Evolutionary conservation across 495 filamentous ascomycete genomes (phyloP).

Genomic region (Chaetomium fimeti): DNA sequence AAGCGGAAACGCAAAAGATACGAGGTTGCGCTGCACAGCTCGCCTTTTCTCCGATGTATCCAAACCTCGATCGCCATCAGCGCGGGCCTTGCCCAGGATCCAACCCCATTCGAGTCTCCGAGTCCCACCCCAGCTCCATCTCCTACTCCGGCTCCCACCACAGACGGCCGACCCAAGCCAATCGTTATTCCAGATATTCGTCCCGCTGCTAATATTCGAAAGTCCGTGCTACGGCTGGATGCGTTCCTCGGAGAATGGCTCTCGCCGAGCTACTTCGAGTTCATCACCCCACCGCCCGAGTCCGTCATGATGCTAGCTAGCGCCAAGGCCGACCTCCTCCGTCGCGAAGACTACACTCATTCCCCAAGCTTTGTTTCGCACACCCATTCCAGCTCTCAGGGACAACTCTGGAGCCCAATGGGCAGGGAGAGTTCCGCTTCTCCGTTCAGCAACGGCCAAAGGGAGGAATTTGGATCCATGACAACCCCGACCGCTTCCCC

Average conservation of each 20-base stretch:
- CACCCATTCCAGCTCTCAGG: conserved; percentile 34
- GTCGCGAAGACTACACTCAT: conserved; percentile 61
- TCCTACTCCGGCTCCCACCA: conserved; percentile 3
- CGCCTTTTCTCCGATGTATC: conserved; percentile 87
- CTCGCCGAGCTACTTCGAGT: conserved; percentile 84
- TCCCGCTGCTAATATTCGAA: conserved; percentile 38
- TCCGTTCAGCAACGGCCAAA: not conserved
- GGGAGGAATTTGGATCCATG: conserved; percentile 30
- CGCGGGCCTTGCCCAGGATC: conserved; percentile 75
- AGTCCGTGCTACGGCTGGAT: conserved; percentile 72
- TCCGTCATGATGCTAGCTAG: conserved; percentile 81
- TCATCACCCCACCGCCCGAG: conserved; percentile 83
- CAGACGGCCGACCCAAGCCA: conserved; percentile 21
- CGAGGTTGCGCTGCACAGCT: conserved; percentile 82
- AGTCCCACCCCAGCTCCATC: not conserved
- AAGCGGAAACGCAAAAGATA: conserved; percentile 57
- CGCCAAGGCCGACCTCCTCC: conserved; percentile 81
- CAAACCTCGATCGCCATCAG: conserved; percentile 90
- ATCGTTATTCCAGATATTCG: conserved; percentile 15
- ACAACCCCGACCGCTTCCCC: conserved; percentile 31
- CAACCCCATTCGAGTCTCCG: conserved; percentile 35
- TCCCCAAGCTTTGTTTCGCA: conserved; percentile 43
- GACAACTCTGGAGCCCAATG: conserved; percentile 44
- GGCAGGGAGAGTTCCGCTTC: conserved; percentile 14
- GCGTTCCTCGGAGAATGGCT: conserved; percentile 96